Percentiles rank a stretch among this genome's conserved stretches.
Conservation (phyloP, 805 yeast genomes). For the Ogataea degrootiae region DNA sequence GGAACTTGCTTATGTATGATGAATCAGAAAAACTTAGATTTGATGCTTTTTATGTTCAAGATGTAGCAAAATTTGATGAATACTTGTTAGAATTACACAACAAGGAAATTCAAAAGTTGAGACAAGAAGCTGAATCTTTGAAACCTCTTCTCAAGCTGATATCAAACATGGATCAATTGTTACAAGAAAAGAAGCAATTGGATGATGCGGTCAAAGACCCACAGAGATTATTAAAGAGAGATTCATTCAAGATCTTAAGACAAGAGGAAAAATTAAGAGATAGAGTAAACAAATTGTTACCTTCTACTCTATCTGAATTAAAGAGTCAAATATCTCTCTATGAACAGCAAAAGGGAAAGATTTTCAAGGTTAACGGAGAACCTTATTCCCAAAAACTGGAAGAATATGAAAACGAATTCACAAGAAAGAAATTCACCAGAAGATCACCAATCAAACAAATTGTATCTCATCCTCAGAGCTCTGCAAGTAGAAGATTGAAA, state of each 20-base stretch:
- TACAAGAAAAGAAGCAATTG: slow-evolving; percentile 57
- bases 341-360: slow-evolving; percentile 37
- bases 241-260: slow-evolving; percentile 71
- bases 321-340: slow-evolving; percentile 43
- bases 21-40: slow-evolving; percentile 47
- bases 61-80: slow-evolving; percentile 47
- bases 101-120: slow-evolving; percentile 37
- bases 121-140: slow-evolving; percentile 43
- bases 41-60: slow-evolving; percentile 34
- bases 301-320: slow-evolving; percentile 52
- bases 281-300: slow-evolving; percentile 61
- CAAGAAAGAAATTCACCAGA: slow-evolving; percentile 8
- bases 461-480: neutral
- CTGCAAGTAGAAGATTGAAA: neutral
- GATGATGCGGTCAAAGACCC: slow-evolving; percentile 75
- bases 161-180: slow-evolving; percentile 48
- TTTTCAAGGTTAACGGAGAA: slow-evolving; percentile 43
- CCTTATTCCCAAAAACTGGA: slow-evolving; percentile 34
- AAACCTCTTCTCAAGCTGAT: slow-evolving; percentile 55
- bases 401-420: slow-evolving; percentile 19
- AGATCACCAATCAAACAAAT: slow-evolving; percentile 20
- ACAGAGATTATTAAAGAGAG: slow-evolving; percentile 66
- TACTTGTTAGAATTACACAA: slow-evolving; percentile 49
- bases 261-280: slow-evolving; percentile 78
- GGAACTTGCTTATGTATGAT: slow-evolving; percentile 60